A percentile compares a stretch with the other conserved stretches of the same genome.
phyloP scores from a whole-genome alignment of 1,284 basidiomycete species.

The Cutaneotrichosporon spelunceum region DNA sequence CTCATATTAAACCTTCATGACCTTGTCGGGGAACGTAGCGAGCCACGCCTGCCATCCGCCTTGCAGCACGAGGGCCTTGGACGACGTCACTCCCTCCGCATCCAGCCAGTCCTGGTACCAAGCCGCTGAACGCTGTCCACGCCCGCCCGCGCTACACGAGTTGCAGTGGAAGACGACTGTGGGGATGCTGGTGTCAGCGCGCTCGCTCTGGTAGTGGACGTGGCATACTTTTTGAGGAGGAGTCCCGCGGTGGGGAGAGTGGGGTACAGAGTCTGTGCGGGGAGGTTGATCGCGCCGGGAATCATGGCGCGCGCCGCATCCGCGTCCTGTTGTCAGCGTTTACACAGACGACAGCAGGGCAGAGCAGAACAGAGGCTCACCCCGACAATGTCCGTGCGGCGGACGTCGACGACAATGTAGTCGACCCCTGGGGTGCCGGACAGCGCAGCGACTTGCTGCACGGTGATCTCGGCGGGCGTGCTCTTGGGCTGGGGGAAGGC shows the following conservation, averaged over 20 bases:
- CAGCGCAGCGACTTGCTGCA: constrained; percentile 25
- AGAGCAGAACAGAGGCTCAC: background rate
- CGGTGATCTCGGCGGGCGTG: constrained; percentile 18
- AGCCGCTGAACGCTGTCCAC: constrained; percentile 41
- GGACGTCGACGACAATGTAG: constrained; percentile 36
- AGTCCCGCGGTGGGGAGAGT: constrained; percentile 26
- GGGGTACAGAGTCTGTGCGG: constrained; percentile 39
- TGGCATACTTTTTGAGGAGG: constrained; percentile 27
- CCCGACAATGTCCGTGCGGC: constrained; percentile 30
- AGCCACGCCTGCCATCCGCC: constrained; percentile 41
- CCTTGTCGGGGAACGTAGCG: constrained; percentile 21
- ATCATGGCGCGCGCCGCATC: constrained; percentile 23
- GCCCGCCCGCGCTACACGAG: constrained; percentile 31
- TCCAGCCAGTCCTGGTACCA: constrained; percentile 46
- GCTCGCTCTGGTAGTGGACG: background rate
- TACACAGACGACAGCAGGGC: background rate
- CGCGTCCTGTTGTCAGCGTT: constrained; percentile 23
- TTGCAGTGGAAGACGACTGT: constrained; percentile 47
- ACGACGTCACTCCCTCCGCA: constrained; percentile 15
- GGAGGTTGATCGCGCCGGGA: constrained; percentile 38
- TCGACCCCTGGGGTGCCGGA: constrained; percentile 17
- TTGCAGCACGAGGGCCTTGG: constrained; percentile 31
- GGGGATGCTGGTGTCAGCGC: constrained; percentile 20
- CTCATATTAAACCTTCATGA: constrained; percentile 11
- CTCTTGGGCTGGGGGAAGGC: constrained; percentile 23